Base-by-base conservation (phyloP, 345 rosid genomes). In the Aquilaria yunnanensis region DNA sequence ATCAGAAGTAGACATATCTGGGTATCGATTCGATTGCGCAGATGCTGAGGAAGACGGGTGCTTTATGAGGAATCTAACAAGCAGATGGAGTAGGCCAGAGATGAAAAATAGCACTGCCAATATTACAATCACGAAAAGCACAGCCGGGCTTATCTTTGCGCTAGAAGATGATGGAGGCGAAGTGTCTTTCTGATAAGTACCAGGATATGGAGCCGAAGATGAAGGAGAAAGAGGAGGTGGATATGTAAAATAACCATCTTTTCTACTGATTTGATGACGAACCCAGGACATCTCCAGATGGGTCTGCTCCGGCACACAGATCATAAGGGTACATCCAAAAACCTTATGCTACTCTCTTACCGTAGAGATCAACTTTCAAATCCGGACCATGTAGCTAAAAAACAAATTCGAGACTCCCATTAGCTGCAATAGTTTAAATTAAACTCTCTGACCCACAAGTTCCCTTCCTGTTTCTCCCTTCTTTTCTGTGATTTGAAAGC, bases 41-140 rank as follows among this genome's bases (percentile, higher is more conserved):
- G 85, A 67, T 16, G 76, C 62, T 3, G 87, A 64, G 32, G 81
- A 57, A 63, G 87, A 71, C 10, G 96, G 91, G 57, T 76, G 85
- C 78, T 80, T 89, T 13, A 77, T 57, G 10, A 89, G 96, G 73
- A 87, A 89, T 76, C 96, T 87, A 66, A 89, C 94, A 31, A 89
- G 89, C 68, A 86, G 74, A 67, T 89, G 96, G 64, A 89, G 83
- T 62, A 89, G 82, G 60, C 96, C 91, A 29, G 96, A 87, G 34
- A 89, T 85, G 72, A 89, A 89, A 73, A 89, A 86, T 54, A 89
- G 66, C 13, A 85, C 96, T 47, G 94, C 94, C 63, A 89, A 62
- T 63, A 89, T 87, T 60, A 89, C 89, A 9, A 87, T 87, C 46
- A 87, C 75, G 60, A 89, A 89, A 4, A 89, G 74, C 63, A 89